Evolutionary conservation across 805 yeast species (phyloP), one percentile per base, ranked within the genome.

Genomic region (Starmera dryadoides): DNA sequence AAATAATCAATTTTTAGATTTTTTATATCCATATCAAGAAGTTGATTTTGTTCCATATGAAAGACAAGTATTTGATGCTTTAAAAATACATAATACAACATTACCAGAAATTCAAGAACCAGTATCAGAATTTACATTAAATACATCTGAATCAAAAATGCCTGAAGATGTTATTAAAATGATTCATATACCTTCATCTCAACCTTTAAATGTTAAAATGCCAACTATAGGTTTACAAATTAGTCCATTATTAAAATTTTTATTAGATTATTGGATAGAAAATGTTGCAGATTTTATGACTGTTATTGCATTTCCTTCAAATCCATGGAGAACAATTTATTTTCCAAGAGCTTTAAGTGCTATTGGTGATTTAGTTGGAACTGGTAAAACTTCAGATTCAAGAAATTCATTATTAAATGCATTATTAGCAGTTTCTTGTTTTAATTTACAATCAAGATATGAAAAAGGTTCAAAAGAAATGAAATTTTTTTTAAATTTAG

Each of bases 261-360:
- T 87, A 31, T 62, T 87, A 35, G 79, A 79, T 44, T 78, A 87
- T 53, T 87, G 86, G 56, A 70, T 76, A 15, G 75, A 81, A 15
- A 77, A 79, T 46, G 93, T 87, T 1, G 91, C 91, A 0, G 93
- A 85, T 55, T 60, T 77, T 39, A 80, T 82, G 87, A 76, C 86
- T 0, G 87, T 81, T 4, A 74, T 81, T 18, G 76, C 79, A 1
- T 67, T 79, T 36, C 76, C 84, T 0, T 83, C 81, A 44, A 87
- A 85, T 54, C 95, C 95, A 1, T 87, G 95, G 95, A 82, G 81
- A 50, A 78, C 82, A 3, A 77, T 86, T n/a, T 86, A 85, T 58
- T 78, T 86, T 43, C 95, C 95, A 0, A 61, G 93, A 36, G 95
- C 95, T 1, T 60, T 84, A 25, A 69, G 75, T 66, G 95, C 95